phyloP scores from a whole-genome alignment of 495 filamentous ascomycete genomes.

The Hypomontagnella submonticulosa region DNA sequence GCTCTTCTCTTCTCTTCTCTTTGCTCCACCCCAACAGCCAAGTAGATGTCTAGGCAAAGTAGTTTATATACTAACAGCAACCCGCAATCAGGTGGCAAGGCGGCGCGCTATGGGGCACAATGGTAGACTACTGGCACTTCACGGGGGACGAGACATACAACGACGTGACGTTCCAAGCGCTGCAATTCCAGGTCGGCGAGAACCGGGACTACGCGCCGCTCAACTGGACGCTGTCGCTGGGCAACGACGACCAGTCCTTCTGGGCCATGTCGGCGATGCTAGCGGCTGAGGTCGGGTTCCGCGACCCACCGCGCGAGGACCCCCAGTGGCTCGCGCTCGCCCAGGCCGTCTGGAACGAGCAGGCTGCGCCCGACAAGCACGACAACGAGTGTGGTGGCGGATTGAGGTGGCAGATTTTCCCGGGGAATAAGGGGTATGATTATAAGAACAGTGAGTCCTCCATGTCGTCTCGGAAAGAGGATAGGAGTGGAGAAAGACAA shows the following conservation, averaged over 20 bases:
- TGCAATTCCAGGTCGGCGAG: constrained; percentile 75
- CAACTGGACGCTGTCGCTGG: constrained; percentile 80
- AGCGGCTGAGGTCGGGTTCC: constrained; percentile 77
- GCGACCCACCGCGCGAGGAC: constrained; percentile 65
- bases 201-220: constrained; percentile 72
- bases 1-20: constrained; percentile 9
- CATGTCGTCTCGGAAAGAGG: neutral
- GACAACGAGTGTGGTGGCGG: constrained; percentile 75
- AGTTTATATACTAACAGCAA: constrained; percentile 52
- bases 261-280: constrained; percentile 81
- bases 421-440: constrained; percentile 79
- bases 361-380: constrained; percentile 67
- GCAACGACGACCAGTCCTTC: constrained; percentile 86
- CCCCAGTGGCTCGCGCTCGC: constrained; percentile 79
- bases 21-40: constrained; percentile 7
- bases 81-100: constrained; percentile 66
- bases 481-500: neutral
- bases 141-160: constrained; percentile 80
- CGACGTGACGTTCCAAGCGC: constrained; percentile 66
- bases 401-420: constrained; percentile 85
- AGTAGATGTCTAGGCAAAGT: neutral
- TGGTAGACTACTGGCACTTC: constrained; percentile 83
- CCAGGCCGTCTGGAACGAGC: constrained; percentile 81
- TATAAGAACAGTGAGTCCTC: constrained; percentile 80
- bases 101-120: constrained; percentile 76